Evolutionary conservation across 768 basidiomycete species (phyloP), one percentile per base, ranked within the genome.

Genomic region (Hygrocybe coccinea): DNA sequence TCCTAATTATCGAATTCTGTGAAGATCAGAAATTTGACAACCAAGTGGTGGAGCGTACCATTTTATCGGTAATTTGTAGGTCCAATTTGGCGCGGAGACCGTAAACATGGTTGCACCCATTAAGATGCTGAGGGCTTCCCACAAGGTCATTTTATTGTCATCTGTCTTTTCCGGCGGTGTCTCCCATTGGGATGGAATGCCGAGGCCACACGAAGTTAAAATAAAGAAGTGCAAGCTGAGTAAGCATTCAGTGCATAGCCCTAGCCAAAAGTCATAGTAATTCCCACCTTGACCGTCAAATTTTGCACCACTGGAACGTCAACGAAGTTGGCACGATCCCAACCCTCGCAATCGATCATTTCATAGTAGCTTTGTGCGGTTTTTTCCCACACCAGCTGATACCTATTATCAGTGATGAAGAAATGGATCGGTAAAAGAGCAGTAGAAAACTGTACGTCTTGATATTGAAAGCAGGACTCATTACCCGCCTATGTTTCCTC

Each of bases 171-270:
- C 66, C 0, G 76, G 73, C 22, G 76, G 76, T 5, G 70, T 61
- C 6, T 60, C 58, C 78, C 77, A 79, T 29, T 67, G 67, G 50
- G 77, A 74, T 0, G 69, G 62, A 38, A 79, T 73, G 3, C 79
- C 79, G 47, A 79, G 79, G 1, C 75, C 78, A 54, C 78, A 79
- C 59, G 65, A 72, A 8, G 72, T 74, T 21, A 81, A 70, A 11
- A 78, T 63, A 14, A n/a, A 79, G 58, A 10, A 79, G 68, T 3
- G 78, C 73, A 14, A 77, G 56, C 78, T 80, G 37, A 5, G 43
- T 19, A 3, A 58, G 21, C n/a, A 25, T n/a, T 29, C n/a, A 48
- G 19, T 22, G 21, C 34, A 43, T 33, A 12, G 9, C 14, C 35
- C 1, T 29, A 12, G 6, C 35, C 0, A 38, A 24, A 52, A 15